Evolutionary conservation across 345 rosid species (phyloP).

Genomic region (Arabis hirsuta): DNA sequence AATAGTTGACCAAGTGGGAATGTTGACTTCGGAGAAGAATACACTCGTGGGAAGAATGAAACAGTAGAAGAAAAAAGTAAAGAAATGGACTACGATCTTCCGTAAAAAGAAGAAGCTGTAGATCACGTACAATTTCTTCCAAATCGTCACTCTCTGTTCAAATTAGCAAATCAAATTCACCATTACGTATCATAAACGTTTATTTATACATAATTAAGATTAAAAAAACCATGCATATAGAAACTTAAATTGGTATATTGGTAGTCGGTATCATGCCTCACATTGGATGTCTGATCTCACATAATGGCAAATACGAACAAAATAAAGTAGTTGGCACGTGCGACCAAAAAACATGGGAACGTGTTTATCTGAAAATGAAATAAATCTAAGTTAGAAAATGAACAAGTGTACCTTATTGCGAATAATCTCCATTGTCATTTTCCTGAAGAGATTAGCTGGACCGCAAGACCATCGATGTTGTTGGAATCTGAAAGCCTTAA

Average conservation of each 20-base stretch:
- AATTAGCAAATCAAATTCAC: slow-evolving; percentile 1
- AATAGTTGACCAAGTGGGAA: slow-evolving; percentile 43
- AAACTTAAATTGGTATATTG: not conserved
- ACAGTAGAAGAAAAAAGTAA: slow-evolving; percentile 46
- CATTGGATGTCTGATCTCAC: not conserved
- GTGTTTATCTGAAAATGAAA: not conserved
- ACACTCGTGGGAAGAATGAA: slow-evolving; percentile 43
- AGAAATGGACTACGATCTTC: slow-evolving; percentile 44
- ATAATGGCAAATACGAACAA: not conserved
- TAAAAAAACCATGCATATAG: not conserved
- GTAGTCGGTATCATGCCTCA: not conserved
- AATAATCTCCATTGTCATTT: slow-evolving; percentile 55
- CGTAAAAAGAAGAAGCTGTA: slow-evolving; percentile 47
- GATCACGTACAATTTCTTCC: slow-evolving; percentile 48
- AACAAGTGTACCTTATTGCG: slow-evolving; percentile 50
- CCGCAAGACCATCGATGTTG: slow-evolving; percentile 79
- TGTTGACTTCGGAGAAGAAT: slow-evolving; percentile 38
- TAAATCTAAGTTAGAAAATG: not conserved
- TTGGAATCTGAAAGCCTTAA: slow-evolving; percentile 61
- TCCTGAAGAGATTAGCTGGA: slow-evolving; percentile 71
- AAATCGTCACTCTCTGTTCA: slow-evolving; percentile 45
- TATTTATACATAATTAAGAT: not conserved
- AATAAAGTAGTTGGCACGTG: slow-evolving; percentile 24
- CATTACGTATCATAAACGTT: not conserved
- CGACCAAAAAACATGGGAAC: not conserved